Evolutionary conservation across 2,329 filamentous ascomycete genomes (phyloP).

Genomic region (Ophiostoma pallidulum): DNA sequence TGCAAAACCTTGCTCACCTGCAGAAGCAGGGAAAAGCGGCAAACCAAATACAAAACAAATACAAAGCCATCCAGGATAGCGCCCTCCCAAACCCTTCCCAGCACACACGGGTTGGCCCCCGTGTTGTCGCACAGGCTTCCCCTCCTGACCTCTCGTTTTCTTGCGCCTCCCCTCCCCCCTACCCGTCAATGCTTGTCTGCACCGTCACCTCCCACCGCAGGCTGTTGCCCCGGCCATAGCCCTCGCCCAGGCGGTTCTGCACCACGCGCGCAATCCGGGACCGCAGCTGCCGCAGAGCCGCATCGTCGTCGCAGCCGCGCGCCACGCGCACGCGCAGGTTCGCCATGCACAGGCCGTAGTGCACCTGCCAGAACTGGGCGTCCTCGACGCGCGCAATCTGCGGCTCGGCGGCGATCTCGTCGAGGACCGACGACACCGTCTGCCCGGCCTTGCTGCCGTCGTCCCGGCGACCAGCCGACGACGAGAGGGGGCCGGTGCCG

Average conservation of each 20-base stretch:
- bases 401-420: conserved; percentile 74
- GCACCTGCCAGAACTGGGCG: conserved; percentile 96
- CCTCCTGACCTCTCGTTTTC: neutral
- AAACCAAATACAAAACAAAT: neutral
- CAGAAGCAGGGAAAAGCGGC: no score
- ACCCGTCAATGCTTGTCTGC: conserved; percentile 50
- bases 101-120: no score
- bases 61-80: neutral
- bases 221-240: conserved; percentile 69
- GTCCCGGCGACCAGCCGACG: neutral
- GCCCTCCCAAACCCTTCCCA: no score
- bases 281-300: conserved; percentile 61
- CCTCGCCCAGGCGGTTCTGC: conserved; percentile 76
- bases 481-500: conserved; percentile 12
- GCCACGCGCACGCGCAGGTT: conserved; percentile 72
- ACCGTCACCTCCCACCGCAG: conserved; percentile 90
- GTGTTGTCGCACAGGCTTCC: no score
- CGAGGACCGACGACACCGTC: conserved; percentile 60
- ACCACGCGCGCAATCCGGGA: conserved; percentile 70
- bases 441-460: neutral
- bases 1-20: conserved; percentile 2
- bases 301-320: conserved; percentile 60
- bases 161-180: neutral
- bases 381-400: conserved; percentile 72
- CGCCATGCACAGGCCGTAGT: conserved; percentile 94